A percentile compares a stretch with the other conserved stretches of the same genome.
Conservation (phyloP, 2,329 filamentous ascomycete genomes). For the Chalaropsis thielavioides region DNA sequence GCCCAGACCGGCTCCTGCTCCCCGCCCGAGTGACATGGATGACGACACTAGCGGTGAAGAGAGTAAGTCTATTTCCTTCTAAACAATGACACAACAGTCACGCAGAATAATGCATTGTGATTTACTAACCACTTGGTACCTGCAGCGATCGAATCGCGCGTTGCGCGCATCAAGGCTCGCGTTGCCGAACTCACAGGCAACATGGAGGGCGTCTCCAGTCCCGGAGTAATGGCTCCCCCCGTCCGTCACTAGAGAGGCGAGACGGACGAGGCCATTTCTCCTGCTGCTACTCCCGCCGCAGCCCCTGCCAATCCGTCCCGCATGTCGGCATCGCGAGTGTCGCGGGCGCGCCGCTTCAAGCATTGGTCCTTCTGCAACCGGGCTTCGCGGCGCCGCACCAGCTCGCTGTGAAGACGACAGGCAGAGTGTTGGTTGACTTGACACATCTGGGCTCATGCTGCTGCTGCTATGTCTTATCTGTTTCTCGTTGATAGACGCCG, state of each 20-base stretch:
- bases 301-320: not conserved
- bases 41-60: conserved; percentile 93
- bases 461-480: no score
- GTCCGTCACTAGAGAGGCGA: conserved; percentile 10
- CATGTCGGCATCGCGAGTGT: not conserved
- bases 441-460: no score
- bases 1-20: conserved; percentile 5
- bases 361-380: not conserved
- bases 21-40: conserved; percentile 38
- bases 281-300: not conserved
- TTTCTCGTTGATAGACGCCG: no score
- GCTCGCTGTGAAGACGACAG: not conserved
- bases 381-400: not conserved
- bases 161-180: conserved; percentile 92
- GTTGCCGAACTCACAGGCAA: conserved; percentile 87
- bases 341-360: not conserved
- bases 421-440: no score
- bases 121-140: conserved; percentile 20
- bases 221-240: conserved; percentile 26
- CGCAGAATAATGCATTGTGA: not conserved
- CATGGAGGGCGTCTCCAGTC: conserved; percentile 44
- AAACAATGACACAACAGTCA: not conserved
- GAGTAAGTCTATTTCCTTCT: conserved; percentile 45
- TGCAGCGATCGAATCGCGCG: conserved; percentile 86
- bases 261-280: conserved; percentile 1